These are phyloP conservation scores for Exophiala dermatitidis DNA, from an alignment of 2,329 filamentous ascomycete genomes.

Conservation along the genomic window DNA sequence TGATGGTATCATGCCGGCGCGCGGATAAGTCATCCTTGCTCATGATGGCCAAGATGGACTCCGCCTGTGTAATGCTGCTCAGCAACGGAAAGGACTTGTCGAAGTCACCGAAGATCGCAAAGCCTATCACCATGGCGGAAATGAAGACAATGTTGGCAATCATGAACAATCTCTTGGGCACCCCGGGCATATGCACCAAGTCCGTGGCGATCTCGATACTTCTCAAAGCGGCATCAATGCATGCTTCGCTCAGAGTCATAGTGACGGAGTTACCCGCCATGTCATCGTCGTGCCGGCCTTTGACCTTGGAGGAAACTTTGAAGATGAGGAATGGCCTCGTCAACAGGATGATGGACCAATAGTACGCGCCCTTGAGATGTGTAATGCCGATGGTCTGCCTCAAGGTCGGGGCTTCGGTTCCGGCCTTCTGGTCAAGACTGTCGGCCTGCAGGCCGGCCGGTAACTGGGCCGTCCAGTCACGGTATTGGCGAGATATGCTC, in stretches of 20 bases:
- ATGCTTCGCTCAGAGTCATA: conserved; percentile 32
- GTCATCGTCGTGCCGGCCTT: conserved; percentile 18
- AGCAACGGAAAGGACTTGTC: conserved; percentile 27
- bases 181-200: conserved; percentile 24
- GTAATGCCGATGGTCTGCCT: conserved; percentile 40
- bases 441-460: conserved; percentile 43
- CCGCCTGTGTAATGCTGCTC: conserved; percentile 27
- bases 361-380: conserved; percentile 47
- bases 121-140: conserved; percentile 26
- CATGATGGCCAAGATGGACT: conserved; percentile 24
- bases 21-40: conserved; percentile 25
- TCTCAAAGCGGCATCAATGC: conserved; percentile 40
- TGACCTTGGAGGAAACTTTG: conserved; percentile 37
- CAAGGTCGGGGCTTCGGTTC: conserved; percentile 30
- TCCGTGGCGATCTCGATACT: conserved; percentile 28
- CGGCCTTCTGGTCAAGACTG: conserved; percentile 33
- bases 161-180: conserved; percentile 25
- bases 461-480: conserved; percentile 37
- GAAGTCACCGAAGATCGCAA: conserved; percentile 28
- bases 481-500: conserved; percentile 38
- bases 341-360: conserved; percentile 49
- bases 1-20: conserved; percentile 30
- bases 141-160: conserved; percentile 26
- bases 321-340: conserved; percentile 50
- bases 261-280: conserved; percentile 19